Percentiles rank a stretch among this genome's conserved stretches.
Conservation (phyloP, 208 protist genomes). For the Trypanosoma cruzi region DNA sequence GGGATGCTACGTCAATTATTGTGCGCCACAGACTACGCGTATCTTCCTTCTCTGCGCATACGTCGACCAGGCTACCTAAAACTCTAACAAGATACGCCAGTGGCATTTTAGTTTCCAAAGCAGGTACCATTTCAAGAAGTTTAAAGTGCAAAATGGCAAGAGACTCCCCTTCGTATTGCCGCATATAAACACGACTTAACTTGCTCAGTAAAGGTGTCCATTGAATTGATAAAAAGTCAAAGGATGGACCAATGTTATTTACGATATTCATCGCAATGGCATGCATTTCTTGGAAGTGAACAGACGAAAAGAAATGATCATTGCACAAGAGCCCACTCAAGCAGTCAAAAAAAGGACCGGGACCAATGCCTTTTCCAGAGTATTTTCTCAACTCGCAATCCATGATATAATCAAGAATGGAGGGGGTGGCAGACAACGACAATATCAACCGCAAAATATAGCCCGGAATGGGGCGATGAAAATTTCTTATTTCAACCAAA, state of each 20-base stretch:
- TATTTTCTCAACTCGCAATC: conserved; percentile 25
- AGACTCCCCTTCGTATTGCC: conserved; percentile 36
- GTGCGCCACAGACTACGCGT: conserved; percentile 30
- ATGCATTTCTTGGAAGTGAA: conserved; percentile 55
- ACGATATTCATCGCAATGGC: conserved; percentile 34
- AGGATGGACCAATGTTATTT: conserved; percentile 16
- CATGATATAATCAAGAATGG: conserved; percentile 28
- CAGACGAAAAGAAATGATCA: conserved; percentile 68
- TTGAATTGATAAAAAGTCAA: conserved; percentile 56
- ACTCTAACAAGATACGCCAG: conserved; percentile 59
- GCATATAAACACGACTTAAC: conserved; percentile 73
- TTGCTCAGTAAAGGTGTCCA: conserved; percentile 83
- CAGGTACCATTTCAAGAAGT: conserved; percentile 40
- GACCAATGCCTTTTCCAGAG: conserved; percentile 15
- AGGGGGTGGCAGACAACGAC: conserved; percentile 4
- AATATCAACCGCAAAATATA: conserved; percentile 24
- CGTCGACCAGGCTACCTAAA: conserved; percentile 72
- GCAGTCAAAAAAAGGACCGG: conserved; percentile 33
- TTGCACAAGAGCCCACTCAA: conserved; percentile 61
- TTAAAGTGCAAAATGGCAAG: conserved; percentile 42
- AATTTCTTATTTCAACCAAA: background rate
- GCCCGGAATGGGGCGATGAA: conserved; percentile 12
- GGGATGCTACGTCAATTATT: conserved; percentile 38
- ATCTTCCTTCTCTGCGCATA: background rate
- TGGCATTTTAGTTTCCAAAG: conserved; percentile 59